Evolutionary conservation across 768 basidiomycete genomes (phyloP).

Genomic region (Mycena maculata): DNA sequence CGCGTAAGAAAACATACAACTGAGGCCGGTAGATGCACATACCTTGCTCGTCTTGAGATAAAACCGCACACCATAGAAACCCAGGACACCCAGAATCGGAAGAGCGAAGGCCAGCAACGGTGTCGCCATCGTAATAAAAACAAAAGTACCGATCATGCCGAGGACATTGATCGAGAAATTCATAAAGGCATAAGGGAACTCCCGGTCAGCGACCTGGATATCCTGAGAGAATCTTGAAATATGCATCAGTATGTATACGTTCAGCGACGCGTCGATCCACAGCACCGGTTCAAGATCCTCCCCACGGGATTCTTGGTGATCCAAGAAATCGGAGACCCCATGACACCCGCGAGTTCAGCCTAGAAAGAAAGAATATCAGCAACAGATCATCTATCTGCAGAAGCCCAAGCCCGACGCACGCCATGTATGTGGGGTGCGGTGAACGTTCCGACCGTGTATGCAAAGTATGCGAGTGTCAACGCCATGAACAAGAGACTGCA

Average conservation of each 20-base stretch:
- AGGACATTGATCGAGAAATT: conserved; percentile 18
- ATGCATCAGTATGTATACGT: background rate
- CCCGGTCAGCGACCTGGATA: conserved; percentile 20
- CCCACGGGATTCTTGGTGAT: conserved; percentile 27
- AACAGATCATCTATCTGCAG: background rate
- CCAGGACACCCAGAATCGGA: conserved; percentile 14
- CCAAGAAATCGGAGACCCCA: conserved; percentile 27
- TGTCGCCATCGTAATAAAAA: conserved; percentile 21
- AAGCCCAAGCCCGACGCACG: background rate
- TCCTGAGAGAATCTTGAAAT: conserved; percentile 27
- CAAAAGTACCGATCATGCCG: conserved; percentile 11
- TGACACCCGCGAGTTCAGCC: conserved; percentile 16
- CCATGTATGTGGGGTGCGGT: conserved; percentile 25
- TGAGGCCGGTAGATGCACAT: background rate
- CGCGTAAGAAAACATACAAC: background rate
- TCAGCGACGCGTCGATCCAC: background rate
- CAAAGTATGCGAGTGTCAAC: background rate
- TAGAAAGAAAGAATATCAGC: background rate
- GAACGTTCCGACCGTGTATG: conserved; percentile 1
- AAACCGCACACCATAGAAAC: conserved; percentile 8
- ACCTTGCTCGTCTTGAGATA: conserved; percentile 33
- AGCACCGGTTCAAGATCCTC: conserved; percentile 27
- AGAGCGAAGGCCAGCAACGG: conserved; percentile 22
- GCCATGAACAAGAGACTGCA: conserved; percentile 15
- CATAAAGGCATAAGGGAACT: conserved; percentile 26